phyloP scores from a whole-genome alignment of 768 basidiomycete genomes.

The Tulasnella sp. region DNA sequence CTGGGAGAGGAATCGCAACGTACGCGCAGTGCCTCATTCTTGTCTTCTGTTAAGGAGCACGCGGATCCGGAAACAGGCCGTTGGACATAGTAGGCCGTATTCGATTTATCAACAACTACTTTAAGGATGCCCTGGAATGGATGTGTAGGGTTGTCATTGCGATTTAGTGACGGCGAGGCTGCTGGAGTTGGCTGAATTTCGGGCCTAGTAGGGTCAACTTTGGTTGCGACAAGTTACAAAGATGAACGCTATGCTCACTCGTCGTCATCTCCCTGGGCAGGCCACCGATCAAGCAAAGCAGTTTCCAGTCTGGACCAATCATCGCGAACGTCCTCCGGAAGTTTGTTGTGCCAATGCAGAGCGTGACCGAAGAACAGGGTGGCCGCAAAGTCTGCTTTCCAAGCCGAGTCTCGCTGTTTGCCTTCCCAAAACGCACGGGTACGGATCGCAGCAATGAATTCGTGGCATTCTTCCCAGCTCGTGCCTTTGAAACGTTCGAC shows the following conservation, averaged over 20 bases:
- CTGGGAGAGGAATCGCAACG: too few species aligned
- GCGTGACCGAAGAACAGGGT: neutral
- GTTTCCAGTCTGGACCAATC: neutral
- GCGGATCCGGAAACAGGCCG: too few species aligned
- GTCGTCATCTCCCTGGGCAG: neutral
- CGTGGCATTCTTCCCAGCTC: neutral
- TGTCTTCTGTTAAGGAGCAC: too few species aligned
- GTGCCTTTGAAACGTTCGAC: neutral
- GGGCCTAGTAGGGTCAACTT: too few species aligned
- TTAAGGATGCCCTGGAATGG: too few species aligned
- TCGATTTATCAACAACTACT: too few species aligned
- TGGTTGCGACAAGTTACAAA: too few species aligned
- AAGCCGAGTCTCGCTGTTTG: neutral
- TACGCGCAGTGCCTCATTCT: too few species aligned
- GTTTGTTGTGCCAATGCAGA: neutral
- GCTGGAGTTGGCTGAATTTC: too few species aligned
- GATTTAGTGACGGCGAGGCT: too few species aligned
- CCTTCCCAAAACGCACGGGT: neutral
- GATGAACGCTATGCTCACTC: neutral
- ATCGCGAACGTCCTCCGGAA: neutral
- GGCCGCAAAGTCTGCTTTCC: constrained; percentile 10
- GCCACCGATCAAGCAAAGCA: neutral
- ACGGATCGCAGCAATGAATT: neutral
- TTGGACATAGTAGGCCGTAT: too few species aligned
- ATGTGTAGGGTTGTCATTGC: too few species aligned